phyloP scores from a whole-genome alignment of 2,329 filamentous ascomycete genomes.

The Drechslera avenae region DNA sequence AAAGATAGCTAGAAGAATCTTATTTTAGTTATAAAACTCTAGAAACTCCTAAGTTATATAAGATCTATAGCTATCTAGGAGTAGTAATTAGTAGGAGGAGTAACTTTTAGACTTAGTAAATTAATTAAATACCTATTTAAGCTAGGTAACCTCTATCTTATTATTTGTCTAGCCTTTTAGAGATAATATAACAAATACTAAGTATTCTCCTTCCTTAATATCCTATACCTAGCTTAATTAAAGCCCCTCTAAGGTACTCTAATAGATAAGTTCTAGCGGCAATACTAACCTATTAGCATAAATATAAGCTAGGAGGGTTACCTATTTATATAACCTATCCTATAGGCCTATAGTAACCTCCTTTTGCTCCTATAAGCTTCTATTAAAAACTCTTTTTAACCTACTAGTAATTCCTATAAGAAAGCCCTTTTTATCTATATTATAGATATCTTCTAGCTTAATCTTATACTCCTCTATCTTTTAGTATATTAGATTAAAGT shows the following conservation, averaged over 20 bases:
- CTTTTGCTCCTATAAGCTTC: not conserved
- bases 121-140: not conserved
- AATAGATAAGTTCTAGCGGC: no score
- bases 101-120: not conserved
- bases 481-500: no score
- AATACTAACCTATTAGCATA: no score
- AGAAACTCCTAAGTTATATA: not conserved
- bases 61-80: not conserved
- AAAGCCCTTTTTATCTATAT: not conserved
- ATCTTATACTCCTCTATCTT: not conserved
- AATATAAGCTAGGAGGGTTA: no score
- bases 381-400: no score
- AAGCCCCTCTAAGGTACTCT: not conserved
- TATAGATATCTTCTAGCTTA: not conserved
- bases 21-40: not conserved
- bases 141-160: not conserved
- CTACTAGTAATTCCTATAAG: not conserved
- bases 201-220: not conserved
- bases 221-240: constrained; percentile 10
- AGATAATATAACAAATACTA: not conserved
- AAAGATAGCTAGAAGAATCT: not conserved
- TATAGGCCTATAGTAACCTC: not conserved
- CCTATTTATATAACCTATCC: not conserved
- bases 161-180: not conserved
- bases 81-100: not conserved